Evolutionary conservation across 2,329 filamentous ascomycete genomes (phyloP).

Genomic region (Diaporthe nobilis): DNA sequence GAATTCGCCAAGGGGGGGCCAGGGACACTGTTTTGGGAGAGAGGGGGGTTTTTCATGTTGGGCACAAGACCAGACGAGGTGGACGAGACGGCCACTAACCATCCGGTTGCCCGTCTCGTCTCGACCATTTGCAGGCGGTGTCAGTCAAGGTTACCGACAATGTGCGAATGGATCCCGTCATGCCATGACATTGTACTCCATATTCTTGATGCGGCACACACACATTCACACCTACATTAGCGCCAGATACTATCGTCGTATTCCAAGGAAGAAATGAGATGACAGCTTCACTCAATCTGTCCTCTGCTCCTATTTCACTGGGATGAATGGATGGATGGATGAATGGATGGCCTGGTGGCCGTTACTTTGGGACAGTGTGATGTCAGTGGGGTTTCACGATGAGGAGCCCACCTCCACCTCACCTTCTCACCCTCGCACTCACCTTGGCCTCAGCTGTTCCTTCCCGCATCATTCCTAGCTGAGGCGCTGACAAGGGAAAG

Average conservation of each 20-base stretch:
- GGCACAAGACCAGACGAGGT: neutral
- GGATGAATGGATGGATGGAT: neutral
- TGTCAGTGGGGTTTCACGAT: constrained; percentile 21
- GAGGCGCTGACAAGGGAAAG: constrained; percentile 1
- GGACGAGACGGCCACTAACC: neutral
- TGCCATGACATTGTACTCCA: neutral
- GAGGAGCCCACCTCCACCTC: neutral
- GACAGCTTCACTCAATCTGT: neutral
- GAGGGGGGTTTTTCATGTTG: neutral
- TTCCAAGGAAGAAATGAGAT: constrained; percentile 18
- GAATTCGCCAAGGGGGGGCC: too few relatives aligned
- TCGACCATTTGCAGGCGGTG: neutral
- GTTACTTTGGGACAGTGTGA: constrained; percentile 7
- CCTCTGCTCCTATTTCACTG: neutral
- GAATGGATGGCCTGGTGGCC: neutral
- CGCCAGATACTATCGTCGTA: constrained; percentile 9
- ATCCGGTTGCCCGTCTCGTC: constrained; percentile 19
- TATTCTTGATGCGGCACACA: constrained; percentile 3
- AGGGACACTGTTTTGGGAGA: neutral
- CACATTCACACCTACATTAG: neutral
- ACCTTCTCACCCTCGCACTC: neutral
- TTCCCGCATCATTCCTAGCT: constrained; percentile 12
- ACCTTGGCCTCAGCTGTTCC: constrained; percentile 4
- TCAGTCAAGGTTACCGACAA: constrained; percentile 7
- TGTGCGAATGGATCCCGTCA: constrained; percentile 5